Percentiles rank a stretch among this genome's conserved stretches.
Evolutionary conservation across 805 yeast species (phyloP).

Genomic region (Pichia deserticola): DNA sequence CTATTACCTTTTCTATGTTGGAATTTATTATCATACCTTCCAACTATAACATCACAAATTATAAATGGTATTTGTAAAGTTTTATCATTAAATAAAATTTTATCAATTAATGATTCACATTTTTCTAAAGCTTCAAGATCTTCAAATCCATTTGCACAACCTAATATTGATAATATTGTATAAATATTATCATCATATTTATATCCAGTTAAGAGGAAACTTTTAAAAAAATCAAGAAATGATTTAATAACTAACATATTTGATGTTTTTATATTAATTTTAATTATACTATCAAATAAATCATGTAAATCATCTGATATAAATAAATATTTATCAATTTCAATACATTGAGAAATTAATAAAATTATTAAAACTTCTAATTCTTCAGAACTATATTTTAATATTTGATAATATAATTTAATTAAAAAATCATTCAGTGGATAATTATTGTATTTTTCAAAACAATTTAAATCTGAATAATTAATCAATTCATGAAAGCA

Average conservation of each 20-base stretch:
- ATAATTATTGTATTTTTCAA: constrained; percentile 12
- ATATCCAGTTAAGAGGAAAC: not conserved
- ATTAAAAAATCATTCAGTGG: constrained; percentile 15
- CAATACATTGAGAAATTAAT: constrained; percentile 17
- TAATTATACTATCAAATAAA: not conserved
- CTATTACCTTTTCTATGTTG: constrained; percentile 8
- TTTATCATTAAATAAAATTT: constrained; percentile 8
- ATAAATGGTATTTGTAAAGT: constrained; percentile 10
- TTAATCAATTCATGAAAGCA: constrained; percentile 43
- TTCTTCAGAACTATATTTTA: constrained; percentile 6
- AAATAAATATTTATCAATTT: constrained; percentile 5
- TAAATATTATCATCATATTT: constrained; percentile 1
- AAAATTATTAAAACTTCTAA: constrained; percentile 10
- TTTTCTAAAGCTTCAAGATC: constrained; percentile 2
- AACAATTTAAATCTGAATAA: constrained; percentile 21
- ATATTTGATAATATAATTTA: constrained; percentile 4
- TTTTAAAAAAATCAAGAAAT: constrained; percentile 4
- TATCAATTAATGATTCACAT: constrained; percentile 5
- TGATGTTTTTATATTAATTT: not conserved
- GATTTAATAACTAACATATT: constrained; percentile 3
- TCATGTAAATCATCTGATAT: not conserved
- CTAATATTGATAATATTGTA: constrained; percentile 9
- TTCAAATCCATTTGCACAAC: constrained; percentile 10
- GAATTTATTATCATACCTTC: constrained; percentile 2
- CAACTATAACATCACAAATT: constrained; percentile 16